phyloP scores from a whole-genome alignment of 2,329 filamentous ascomycete species.

The Simplicillium sp. region DNA sequence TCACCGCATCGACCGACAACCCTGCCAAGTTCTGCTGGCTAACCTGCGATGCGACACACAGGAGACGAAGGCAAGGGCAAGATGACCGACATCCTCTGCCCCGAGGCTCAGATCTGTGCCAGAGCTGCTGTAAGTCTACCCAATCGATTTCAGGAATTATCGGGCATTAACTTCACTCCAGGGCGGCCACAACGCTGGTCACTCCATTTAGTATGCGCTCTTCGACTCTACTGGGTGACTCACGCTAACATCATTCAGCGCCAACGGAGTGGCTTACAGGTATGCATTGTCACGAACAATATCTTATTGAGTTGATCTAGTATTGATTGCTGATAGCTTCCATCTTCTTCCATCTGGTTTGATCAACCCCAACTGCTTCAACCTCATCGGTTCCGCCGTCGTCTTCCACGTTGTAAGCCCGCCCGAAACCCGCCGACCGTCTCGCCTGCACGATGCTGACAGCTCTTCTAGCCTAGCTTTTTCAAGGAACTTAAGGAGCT shows the following conservation, averaged over 20 bases:
- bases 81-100: conserved; percentile 22
- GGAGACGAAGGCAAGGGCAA: conserved; percentile 30
- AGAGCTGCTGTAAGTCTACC: conserved; percentile 20
- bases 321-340: conserved; percentile 31
- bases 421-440: conserved; percentile 11
- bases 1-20: conserved; percentile 4
- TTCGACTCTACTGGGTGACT: conserved; percentile 3
- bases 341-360: conserved; percentile 62
- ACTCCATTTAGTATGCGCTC: conserved; percentile 8
- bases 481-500: conserved; percentile 31
- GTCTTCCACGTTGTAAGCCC: conserved; percentile 49
- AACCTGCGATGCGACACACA: conserved; percentile 12
- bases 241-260: conserved; percentile 10
- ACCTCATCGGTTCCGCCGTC: conserved; percentile 63
- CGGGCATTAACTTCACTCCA: conserved; percentile 11
- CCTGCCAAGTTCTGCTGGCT: conserved; percentile 12
- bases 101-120: conserved; percentile 19
- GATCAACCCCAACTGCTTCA: conserved; percentile 58
- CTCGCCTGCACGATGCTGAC: conserved; percentile 12
- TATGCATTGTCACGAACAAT: conserved; percentile 9
- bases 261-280: conserved; percentile 25
- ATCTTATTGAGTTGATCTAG: background rate
- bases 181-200: conserved; percentile 13
- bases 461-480: conserved; percentile 22
- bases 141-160: no score